phyloP scores from a whole-genome alignment of 2,329 filamentous ascomycete genomes.

The Blastomyces emzantsi region DNA sequence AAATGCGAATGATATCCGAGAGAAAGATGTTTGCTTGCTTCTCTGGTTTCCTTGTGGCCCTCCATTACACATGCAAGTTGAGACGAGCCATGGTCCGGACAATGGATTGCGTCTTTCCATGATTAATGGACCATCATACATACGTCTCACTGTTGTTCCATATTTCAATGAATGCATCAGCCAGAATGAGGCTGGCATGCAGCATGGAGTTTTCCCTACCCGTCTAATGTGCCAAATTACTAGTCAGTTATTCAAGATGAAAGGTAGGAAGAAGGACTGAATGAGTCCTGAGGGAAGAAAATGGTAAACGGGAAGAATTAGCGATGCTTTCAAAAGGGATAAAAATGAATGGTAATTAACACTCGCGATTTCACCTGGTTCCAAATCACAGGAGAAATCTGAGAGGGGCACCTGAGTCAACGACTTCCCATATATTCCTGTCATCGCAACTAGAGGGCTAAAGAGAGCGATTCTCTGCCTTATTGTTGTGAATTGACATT shows the following conservation, averaged over 20 bases:
- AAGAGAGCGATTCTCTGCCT: background rate
- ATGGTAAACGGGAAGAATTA: no score
- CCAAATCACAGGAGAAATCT: no score
- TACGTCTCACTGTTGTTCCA: background rate
- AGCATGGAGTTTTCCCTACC: background rate
- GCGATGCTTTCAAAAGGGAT: no score
- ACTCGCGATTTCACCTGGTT: no score
- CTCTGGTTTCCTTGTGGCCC: no score
- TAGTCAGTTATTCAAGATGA: background rate
- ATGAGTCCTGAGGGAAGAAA: background rate
- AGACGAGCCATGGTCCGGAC: no score
- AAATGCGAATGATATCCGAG: background rate
- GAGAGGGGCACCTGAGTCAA: background rate
- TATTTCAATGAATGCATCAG: background rate
- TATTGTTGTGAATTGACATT: background rate
- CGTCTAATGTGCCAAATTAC: background rate
- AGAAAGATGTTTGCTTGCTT: no score
- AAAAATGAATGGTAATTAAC: no score
- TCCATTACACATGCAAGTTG: no score
- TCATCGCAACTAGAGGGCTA: background rate
- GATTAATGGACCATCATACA: background rate
- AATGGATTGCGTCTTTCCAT: background rate
- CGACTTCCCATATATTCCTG: background rate
- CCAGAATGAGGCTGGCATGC: no score
- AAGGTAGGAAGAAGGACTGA: background rate